Evolutionary conservation across 768 basidiomycete genomes (phyloP).

Genomic region (Lactarius hatsudake): DNA sequence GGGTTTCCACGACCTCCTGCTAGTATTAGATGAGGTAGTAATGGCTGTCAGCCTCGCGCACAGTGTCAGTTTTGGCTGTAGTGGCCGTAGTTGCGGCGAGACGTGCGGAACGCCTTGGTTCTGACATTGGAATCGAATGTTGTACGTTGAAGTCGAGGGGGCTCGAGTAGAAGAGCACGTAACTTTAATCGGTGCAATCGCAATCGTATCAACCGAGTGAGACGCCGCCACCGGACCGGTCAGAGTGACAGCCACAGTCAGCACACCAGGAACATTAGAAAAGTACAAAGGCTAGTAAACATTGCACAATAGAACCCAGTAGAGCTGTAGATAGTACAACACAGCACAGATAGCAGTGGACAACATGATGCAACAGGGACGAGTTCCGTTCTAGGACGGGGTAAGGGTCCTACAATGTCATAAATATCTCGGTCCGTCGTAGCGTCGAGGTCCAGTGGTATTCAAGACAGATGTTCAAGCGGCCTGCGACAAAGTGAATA

Average conservation of each 20-base stretch:
- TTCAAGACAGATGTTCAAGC: slow-evolving; percentile 20
- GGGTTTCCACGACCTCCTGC: slow-evolving; percentile 5
- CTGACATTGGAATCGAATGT: slow-evolving; percentile 15
- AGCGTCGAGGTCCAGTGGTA: slow-evolving; percentile 5
- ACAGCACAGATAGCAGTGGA: slow-evolving; percentile 25
- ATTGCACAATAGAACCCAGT: slow-evolving; percentile 24
- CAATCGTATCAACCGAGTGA: not conserved
- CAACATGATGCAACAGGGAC: slow-evolving; percentile 23
- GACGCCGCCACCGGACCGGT: slow-evolving; percentile 3
- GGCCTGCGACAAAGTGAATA: slow-evolving; percentile 11
- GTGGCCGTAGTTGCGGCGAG: slow-evolving; percentile 20
- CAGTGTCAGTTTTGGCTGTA: not conserved
- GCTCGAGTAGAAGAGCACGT: not conserved
- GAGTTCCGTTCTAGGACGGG: slow-evolving; percentile 22
- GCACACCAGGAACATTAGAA: slow-evolving; percentile 11
- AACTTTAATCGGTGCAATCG: slow-evolving; percentile 18
- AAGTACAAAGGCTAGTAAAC: slow-evolving; percentile 21
- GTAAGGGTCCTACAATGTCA: slow-evolving; percentile 22
- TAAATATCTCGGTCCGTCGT: slow-evolving; percentile 22
- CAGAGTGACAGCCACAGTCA: not conserved
- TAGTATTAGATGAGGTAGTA: not conserved
- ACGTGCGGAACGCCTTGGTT: slow-evolving; percentile 28
- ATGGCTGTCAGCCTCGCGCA: slow-evolving; percentile 1
- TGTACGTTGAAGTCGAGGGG: not conserved
- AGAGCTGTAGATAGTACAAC: slow-evolving; percentile 26